Conservation (phyloP, 2,329 filamentous ascomycete species). For the Venturia oleaginea region DNA sequence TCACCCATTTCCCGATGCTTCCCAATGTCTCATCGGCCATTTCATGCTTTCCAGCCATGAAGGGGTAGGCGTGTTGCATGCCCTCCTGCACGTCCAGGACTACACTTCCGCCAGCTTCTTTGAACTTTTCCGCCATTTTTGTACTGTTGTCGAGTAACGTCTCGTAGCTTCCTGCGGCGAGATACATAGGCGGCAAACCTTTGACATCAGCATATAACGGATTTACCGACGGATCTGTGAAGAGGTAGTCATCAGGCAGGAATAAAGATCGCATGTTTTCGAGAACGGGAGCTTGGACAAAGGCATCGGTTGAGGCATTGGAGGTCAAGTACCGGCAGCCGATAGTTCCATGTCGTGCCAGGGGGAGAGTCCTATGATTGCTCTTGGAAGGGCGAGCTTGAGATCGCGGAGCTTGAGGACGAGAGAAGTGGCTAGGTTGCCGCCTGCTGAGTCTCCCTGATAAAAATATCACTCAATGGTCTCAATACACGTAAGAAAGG, state of each 20-base stretch:
- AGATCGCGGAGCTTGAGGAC: conserved; percentile 9
- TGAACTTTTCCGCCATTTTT: conserved; percentile 5
- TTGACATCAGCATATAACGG: conserved; percentile 2
- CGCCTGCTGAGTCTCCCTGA: conserved; percentile 3
- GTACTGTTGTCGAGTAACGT: conserved; percentile 6
- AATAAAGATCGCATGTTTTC: neutral
- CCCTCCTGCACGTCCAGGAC: conserved; percentile 8
- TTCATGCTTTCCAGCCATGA: conserved; percentile 11
- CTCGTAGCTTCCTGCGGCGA: conserved; percentile 9
- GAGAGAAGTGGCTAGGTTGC: conserved; percentile 8
- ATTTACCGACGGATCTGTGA: neutral
- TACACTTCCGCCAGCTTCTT: neutral
- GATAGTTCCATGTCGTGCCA: conserved; percentile 12
- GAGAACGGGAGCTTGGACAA: neutral
- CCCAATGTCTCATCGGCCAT: conserved; percentile 4
- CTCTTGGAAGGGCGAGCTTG: neutral
- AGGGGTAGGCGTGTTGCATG: conserved; percentile 9
- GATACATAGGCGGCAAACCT: conserved; percentile 8
- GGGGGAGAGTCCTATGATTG: conserved; percentile 6
- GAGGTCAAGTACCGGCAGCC: neutral
- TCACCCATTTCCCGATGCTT: conserved; percentile 9
- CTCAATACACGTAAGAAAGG: neutral
- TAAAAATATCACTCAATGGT: neutral
- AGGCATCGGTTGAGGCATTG: neutral
- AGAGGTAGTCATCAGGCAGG: neutral